Base-by-base conservation (phyloP, 2,329 filamentous ascomycete genomes). In the Exserohilum rostratum region DNA sequence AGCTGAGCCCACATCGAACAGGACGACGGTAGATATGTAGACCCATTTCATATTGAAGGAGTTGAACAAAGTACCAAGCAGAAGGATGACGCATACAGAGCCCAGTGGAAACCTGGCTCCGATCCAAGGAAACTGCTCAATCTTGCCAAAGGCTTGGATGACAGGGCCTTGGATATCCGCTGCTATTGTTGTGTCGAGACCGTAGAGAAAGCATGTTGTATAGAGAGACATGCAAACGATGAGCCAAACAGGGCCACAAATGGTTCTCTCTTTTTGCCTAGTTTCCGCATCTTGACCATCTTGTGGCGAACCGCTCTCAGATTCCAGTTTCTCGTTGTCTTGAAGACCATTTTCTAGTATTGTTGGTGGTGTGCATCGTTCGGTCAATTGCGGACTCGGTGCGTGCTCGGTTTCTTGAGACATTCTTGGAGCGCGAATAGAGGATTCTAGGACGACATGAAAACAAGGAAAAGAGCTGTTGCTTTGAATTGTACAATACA, bases 1-100 rank as follows among this genome's bases (percentile, higher is more conserved):
- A 10, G 69, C 67, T 9, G 55, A 63, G 25, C 66, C 71, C 33
- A 58, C 64, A 48, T 64, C 53, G 45, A 77, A 76, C 10, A 75
- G 43, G 11, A 71, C 13, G 2, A 58, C 37, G 31, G 15, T 29
- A 30, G 44, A 35, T 13, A 78, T 60, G 49, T 70, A 76, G 4
- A 81, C 53, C 71, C 70, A 78, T 62, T 83, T 33, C n/a, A 38
- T 20, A 17, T 38, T 20, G 35, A 38, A 38, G 29, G 29, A 31
- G 29, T 31, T 31, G 29, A 31, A 31, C 29, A 31, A 12, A 17
- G 15, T 38, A 20, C 35, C 35, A 20, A 38, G n/a, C 18, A 20
- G 35, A 5, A 38, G 15, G 18, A 38, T 38, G 35, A 20, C 15
- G 15, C n/a, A 18, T 3, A 38, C 35, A 20, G 15, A 38, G 2